Conservation (phyloP, 1,284 basidiomycete species). For the Pseudozyma tsukubaensis region DNA sequence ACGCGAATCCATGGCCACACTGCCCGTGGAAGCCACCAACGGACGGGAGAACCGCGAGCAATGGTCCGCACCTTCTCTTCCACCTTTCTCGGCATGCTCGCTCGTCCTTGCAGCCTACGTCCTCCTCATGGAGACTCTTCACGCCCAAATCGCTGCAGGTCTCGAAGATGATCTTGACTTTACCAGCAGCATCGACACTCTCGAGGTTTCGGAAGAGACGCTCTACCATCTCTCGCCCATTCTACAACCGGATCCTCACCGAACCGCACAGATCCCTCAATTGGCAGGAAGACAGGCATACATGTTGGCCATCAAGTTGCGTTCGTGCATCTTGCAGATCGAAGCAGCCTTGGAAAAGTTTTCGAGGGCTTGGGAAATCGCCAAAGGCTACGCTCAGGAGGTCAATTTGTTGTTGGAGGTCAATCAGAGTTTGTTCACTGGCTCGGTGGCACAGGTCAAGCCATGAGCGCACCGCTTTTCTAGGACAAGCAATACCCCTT, state of each 20-base stretch:
- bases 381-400: conserved; percentile 46
- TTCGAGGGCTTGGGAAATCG: conserved; percentile 48
- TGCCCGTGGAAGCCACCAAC: conserved; percentile 28
- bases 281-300: conserved; percentile 31
- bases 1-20: conserved; percentile 34
- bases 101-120: conserved; percentile 58
- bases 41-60: conserved; percentile 41
- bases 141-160: conserved; percentile 48
- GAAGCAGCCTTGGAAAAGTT: conserved; percentile 45
- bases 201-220: conserved; percentile 21
- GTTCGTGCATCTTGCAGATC: conserved; percentile 43
- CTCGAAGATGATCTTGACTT: conserved; percentile 36
- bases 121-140: conserved; percentile 57
- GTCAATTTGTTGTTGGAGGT: conserved; percentile 46
- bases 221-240: conserved; percentile 37
- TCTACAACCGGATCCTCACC: conserved; percentile 36
- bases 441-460: conserved; percentile 15
- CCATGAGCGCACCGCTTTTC: conserved; percentile 1
- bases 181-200: conserved; percentile 17
- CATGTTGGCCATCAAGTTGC: conserved; percentile 34
- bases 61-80: conserved; percentile 52
- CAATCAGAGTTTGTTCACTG: conserved; percentile 42
- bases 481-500: conserved; percentile 8
- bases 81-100: conserved; percentile 58
- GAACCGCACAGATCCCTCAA: conserved; percentile 19